These are phyloP conservation scores for Dendrobium catenatum DNA, from an alignment of 106 monocot species.

Conservation along the genomic window DNA sequence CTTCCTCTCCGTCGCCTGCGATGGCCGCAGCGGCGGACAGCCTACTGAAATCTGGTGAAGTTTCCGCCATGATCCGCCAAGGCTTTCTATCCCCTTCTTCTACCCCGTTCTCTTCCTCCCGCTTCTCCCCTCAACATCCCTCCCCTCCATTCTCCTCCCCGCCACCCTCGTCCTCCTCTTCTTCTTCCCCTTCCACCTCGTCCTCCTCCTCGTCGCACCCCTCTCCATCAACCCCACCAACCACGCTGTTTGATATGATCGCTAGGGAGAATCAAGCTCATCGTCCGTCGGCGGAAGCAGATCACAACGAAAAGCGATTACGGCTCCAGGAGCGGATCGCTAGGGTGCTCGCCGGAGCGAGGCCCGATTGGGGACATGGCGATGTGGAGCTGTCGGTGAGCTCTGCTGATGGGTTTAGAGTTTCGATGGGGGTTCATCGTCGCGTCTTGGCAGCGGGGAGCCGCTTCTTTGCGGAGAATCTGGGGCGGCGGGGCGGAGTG, in stretches of 20 bases:
- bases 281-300: neutral
- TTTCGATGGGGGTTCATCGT: conserved; percentile 31
- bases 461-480: conserved; percentile 33
- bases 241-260: conserved; percentile 8
- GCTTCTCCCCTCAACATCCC: neutral
- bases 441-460: conserved; percentile 21
- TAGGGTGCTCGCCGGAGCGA: conserved; percentile 7
- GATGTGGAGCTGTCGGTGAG: conserved; percentile 37
- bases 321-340: conserved; percentile 25
- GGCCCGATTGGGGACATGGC: conserved; percentile 8
- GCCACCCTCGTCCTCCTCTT: conserved; percentile 9
- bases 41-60: conserved; percentile 25
- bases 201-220: conserved; percentile 10
- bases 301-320: conserved; percentile 6
- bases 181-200: conserved; percentile 9
- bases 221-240: conserved; percentile 1
- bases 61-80: conserved; percentile 48
- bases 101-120: conserved; percentile 5
- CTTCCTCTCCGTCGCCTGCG: neutral
- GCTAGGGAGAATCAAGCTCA: neutral
- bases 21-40: conserved; percentile 17
- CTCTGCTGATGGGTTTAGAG: conserved; percentile 27
- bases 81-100: conserved; percentile 27
- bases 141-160: conserved; percentile 7
- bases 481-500: conserved; percentile 16